These are phyloP conservation scores for Neurospora sp. DNA, from an alignment of 495 filamentous ascomycete species.

Conservation along the genomic window DNA sequence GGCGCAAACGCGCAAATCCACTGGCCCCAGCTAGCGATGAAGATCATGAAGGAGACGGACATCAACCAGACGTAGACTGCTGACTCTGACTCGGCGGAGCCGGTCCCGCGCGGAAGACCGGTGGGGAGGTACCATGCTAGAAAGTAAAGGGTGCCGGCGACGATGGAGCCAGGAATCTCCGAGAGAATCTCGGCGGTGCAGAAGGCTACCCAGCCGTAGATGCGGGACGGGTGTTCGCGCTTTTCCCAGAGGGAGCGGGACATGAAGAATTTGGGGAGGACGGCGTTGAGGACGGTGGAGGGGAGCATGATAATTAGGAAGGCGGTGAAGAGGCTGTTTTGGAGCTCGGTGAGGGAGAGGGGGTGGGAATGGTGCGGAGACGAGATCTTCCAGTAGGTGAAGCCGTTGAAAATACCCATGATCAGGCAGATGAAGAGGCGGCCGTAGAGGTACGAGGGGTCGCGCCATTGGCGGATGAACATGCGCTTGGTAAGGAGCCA, in stretches of 20 bases:
- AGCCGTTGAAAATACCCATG: constrained; percentile 67
- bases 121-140: constrained; percentile 71
- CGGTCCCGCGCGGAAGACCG: constrained; percentile 42
- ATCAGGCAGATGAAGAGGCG: constrained; percentile 43
- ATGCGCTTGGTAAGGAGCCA: constrained; percentile 46
- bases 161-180: constrained; percentile 64
- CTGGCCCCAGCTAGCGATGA: constrained; percentile 69
- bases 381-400: constrained; percentile 67
- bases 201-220: constrained; percentile 81
- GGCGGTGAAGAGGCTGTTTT: constrained; percentile 68
- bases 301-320: constrained; percentile 71
- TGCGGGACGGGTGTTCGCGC: constrained; percentile 63
- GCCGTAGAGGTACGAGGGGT: constrained; percentile 64
- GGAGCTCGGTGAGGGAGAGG: constrained; percentile 49
- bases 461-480: constrained; percentile 73
- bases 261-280: constrained; percentile 77
- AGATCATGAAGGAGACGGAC: constrained; percentile 72
- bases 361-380: background rate
- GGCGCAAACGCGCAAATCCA: constrained; percentile 79
- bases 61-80: constrained; percentile 81
- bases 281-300: constrained; percentile 56
- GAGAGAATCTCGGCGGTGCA: constrained; percentile 62
- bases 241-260: constrained; percentile 68
- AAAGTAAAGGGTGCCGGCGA: constrained; percentile 59
- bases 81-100: constrained; percentile 38